Percentiles rank a stretch among this genome's conserved stretches.
Conservation (phyloP, 371 early-diverging fungal genomes). For the Mortierella sp. region DNA sequence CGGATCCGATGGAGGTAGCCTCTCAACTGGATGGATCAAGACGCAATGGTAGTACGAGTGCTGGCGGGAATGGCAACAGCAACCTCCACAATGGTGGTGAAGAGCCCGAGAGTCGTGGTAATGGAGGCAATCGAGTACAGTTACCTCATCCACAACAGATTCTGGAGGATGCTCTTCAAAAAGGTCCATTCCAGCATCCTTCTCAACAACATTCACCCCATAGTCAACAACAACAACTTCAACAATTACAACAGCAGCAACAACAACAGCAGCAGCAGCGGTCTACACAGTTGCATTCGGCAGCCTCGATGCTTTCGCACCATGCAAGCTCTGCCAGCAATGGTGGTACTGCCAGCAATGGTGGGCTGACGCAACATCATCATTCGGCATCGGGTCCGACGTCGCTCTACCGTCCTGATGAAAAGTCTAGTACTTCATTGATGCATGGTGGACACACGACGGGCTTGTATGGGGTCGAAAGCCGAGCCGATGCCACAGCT, state of each 20-base stretch:
- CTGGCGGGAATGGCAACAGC: neutral
- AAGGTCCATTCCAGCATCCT: slow-evolving; percentile 18
- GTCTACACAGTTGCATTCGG: neutral
- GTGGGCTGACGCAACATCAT: no score
- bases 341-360: no score
- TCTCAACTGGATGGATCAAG: no score
- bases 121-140: slow-evolving; percentile 3
- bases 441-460: no score
- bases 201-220: slow-evolving; percentile 21
- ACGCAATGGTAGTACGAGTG: no score
- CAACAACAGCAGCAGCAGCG: slow-evolving; percentile 16
- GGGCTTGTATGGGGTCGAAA: no score
- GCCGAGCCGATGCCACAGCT: no score
- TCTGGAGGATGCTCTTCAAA: slow-evolving; percentile 38
- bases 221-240: slow-evolving; percentile 14
- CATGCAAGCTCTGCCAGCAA: neutral
- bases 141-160: slow-evolving; percentile 41
- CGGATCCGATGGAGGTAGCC: slow-evolving; percentile 19
- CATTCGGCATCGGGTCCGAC: no score
- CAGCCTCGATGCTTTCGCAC: slow-evolving; percentile 9
- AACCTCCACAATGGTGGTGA: slow-evolving; percentile 20
- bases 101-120: slow-evolving; percentile 5
- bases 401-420: no score
- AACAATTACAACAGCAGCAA: slow-evolving; percentile 14
- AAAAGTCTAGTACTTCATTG: no score